Base-by-base conservation (phyloP, 352 stramenopile genomes). In the Globisporangium spinosum region DNA sequence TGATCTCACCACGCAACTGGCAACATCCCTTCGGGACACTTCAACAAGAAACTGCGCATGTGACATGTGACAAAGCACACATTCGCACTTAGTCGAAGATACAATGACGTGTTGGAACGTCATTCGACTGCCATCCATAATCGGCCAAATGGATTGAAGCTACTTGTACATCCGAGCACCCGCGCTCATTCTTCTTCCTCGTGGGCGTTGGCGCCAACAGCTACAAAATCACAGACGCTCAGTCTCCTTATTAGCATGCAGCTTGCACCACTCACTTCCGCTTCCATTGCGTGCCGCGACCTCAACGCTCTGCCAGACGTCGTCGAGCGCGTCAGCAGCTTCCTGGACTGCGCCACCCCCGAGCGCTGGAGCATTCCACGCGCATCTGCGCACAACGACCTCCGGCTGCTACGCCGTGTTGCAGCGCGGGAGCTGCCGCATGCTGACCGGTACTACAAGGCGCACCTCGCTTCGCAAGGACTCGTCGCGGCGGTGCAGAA, bases 261-360 rank as follows among this genome's bases (percentile, higher is more conserved):
- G 13, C 40, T 49, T 49, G 40, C 40, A 5, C 40, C 13, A 17
- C 40, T 49, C 40, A 49, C 40, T 2, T 49, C 40, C 40, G 40
- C 40, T 49, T 7, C 6, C 40, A 4, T 10, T 49, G 40, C 5
- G 4, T 49, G 40, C 40, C 40, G 15, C 15, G 15, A 49, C 4
- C 40, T 49, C 40, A 9, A 22, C 13, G 40, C 40, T n/a, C 40
- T 49, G 40, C 40, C 40, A 15, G 15, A 49, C 22, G 40, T 49
- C 40, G 40, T 49, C 40, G 40, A 49, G 53, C 13, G 25, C 53
- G 25, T 58, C 15, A 58, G 53, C 53, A 32, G n/a, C 53, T 58
- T 58, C 25, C 53, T 58, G 10, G 53, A 58, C 53, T 27, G 25
- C 53, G 53, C 53, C 13, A 58, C 13, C 25, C 53, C 53, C 22